phyloP scores from a whole-genome alignment of 257 asterid species.

The Orobanche coerulescens region DNA sequence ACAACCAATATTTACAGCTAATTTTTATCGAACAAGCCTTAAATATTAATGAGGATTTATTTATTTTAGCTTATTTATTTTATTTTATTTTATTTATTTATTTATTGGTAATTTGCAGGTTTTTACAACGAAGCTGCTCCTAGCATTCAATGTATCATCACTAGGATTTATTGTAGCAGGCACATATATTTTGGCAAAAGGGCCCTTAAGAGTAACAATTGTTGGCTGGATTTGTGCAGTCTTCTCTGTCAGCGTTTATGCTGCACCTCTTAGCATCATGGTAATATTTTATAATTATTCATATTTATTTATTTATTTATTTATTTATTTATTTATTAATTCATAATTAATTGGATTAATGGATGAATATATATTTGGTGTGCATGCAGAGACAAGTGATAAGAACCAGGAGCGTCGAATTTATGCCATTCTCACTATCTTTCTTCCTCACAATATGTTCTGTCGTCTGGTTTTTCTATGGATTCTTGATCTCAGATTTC shows the following conservation, averaged over 20 bases:
- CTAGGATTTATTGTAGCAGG: conserved; percentile 30
- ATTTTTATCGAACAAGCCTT: no score
- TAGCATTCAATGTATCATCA: conserved; percentile 32
- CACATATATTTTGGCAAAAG: conserved; percentile 26
- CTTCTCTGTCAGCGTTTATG: conserved; percentile 62
- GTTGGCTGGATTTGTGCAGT: conserved; percentile 85
- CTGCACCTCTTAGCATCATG: conserved; percentile 79
- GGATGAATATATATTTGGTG: no score
- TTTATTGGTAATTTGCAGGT: conserved; percentile 28
- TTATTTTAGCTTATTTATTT: no score
- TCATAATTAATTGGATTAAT: no score
- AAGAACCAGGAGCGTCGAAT: conserved; percentile 68
- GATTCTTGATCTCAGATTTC: conserved; percentile 50
- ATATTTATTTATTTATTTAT: not conserved
- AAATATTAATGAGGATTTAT: no score
- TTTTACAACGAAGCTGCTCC: conserved; percentile 36
- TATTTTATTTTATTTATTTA: not conserved
- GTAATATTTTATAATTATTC: conserved; percentile 25
- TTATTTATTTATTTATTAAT: not conserved
- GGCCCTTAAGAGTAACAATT: conserved; percentile 19
- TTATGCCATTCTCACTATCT: conserved; percentile 68
- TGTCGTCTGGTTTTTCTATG: conserved; percentile 75
- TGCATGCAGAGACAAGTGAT: conserved; percentile 40
- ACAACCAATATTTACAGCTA: no score
- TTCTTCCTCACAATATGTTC: conserved; percentile 70